Conservation (phyloP, 2,329 filamentous ascomycete genomes). For the Penicillium verrucosum region DNA sequence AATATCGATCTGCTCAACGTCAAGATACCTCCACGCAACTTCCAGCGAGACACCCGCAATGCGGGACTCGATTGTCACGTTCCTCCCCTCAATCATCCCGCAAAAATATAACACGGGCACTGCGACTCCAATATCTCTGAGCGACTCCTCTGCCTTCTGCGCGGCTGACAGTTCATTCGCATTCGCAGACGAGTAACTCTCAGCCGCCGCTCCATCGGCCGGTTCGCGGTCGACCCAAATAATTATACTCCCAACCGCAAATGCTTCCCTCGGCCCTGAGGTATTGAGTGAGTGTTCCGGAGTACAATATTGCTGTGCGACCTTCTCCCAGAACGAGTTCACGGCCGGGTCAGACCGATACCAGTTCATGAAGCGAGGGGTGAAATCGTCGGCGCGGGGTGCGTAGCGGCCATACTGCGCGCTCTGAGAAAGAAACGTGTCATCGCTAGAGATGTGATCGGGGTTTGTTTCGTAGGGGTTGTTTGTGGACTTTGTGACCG, state of each 20-base stretch:
- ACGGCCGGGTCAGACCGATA: constrained; percentile 30
- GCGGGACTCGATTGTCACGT: constrained; percentile 40
- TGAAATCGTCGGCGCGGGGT: constrained; percentile 36
- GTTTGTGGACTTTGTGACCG: constrained; percentile 9
- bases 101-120: constrained; percentile 40
- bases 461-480: constrained; percentile 39
- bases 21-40: constrained; percentile 39
- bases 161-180: constrained; percentile 38
- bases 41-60: constrained; percentile 42
- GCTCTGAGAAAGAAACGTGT: constrained; percentile 34
- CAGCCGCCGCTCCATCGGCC: constrained; percentile 25
- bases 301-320: constrained; percentile 32
- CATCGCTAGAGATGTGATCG: constrained; percentile 30
- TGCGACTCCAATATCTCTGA: constrained; percentile 33
- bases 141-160: constrained; percentile 32
- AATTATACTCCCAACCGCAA: constrained; percentile 36
- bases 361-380: constrained; percentile 34
- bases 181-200: constrained; percentile 34
- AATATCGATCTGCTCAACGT: constrained; percentile 29
- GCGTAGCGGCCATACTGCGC: constrained; percentile 36
- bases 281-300: constrained; percentile 33
- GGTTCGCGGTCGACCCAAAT: constrained; percentile 36
- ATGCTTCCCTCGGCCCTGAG: constrained; percentile 32
- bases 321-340: constrained; percentile 36
- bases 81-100: constrained; percentile 37